Conservation (phyloP, 345 rosid species). For the Iberis pinnata region DNA sequence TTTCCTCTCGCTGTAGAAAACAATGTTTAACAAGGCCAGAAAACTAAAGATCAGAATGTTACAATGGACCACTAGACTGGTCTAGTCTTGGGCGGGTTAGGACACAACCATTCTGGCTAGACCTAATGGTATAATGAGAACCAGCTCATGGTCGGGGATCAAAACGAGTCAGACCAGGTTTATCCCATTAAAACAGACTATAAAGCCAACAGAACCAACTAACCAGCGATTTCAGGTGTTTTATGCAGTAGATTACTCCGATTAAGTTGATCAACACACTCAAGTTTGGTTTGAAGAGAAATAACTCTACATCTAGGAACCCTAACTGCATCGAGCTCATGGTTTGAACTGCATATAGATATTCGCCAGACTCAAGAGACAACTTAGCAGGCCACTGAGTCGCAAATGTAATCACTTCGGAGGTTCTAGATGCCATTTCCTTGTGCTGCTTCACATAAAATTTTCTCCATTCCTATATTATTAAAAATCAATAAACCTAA, state of each 20-base stretch:
- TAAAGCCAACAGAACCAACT: not conserved
- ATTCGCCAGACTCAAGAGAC: constrained; percentile 19
- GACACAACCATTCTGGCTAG: too few species aligned
- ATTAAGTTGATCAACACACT: constrained; percentile 24
- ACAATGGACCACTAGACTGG: not conserved
- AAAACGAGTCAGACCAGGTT: too few species aligned
- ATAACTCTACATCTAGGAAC: constrained; percentile 26
- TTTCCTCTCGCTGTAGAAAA: constrained; percentile 29
- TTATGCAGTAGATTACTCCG: constrained; percentile 28
- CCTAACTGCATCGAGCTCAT: constrained; percentile 26
- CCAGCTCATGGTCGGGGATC: too few species aligned
- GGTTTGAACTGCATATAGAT: constrained; percentile 19
- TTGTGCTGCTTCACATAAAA: constrained; percentile 19
- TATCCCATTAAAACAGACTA: too few species aligned
- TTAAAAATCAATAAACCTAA: not conserved
- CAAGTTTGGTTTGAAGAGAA: constrained; percentile 27
- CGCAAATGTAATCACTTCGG: constrained; percentile 14
- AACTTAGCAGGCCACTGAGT: constrained; percentile 9
- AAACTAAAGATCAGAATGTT: not conserved
- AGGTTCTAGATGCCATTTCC: constrained; percentile 23
- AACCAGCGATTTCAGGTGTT: constrained; percentile 17
- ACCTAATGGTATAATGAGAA: too few species aligned
- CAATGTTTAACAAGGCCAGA: not conserved
- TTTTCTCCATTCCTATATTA: constrained; percentile 23
- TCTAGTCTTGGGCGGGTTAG: too few species aligned